Base-by-base conservation (phyloP, 495 filamentous ascomycete species). In the Lasiosphaeriaceae sp. region DNA sequence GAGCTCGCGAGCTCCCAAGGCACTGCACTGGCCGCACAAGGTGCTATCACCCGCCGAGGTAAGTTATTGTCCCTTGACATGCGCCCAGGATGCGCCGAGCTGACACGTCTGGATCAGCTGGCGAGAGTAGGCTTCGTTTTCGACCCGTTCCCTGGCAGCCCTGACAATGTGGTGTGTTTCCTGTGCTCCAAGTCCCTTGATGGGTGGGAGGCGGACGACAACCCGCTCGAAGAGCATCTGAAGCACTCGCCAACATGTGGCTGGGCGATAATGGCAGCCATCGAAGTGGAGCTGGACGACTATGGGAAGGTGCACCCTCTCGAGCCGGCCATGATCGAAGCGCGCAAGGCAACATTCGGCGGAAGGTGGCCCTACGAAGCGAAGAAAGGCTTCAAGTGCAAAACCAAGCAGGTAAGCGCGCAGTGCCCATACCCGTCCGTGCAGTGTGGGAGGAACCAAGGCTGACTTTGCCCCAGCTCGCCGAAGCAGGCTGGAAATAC, bases 91-190 rank as follows among this genome's bases (percentile, higher is more conserved):
- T 14, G 5, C 20, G 45, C 9, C 11, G 11, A n/a, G 22, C 23
- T 52, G 41, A 29, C 61, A 53, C 59, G 17, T 26, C 2, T 19
- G 50, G 8, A 43, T 43, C 63, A 95, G 89, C 84, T 97, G 64
- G 94, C 93, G 8, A 81, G 83, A 62, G 94, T 93, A 56, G 94
- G 94, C 9, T 95, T 98, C 72, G 91, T 83, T 76, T 98, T 88
- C 72, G 81, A 87, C 49, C 94, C 93, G 6, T 80, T 82, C 26
- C 77, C 83, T 23, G 77, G 78, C 16, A 87, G 81, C 59, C 86
- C 86, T 9, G 94, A 98, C 68, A 98, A 96, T 74, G 90, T 89
- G 47, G 83, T 81, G 58, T 98, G 94, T 67, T 96, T 94, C 73
- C 74, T 89, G 17, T 98, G 94, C 75, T 66, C 82, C 23, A 84